Evolutionary conservation across 495 filamentous ascomycete species (phyloP), one percentile per base, ranked within the genome.

Genomic region (Parathielavia appendiculata): DNA sequence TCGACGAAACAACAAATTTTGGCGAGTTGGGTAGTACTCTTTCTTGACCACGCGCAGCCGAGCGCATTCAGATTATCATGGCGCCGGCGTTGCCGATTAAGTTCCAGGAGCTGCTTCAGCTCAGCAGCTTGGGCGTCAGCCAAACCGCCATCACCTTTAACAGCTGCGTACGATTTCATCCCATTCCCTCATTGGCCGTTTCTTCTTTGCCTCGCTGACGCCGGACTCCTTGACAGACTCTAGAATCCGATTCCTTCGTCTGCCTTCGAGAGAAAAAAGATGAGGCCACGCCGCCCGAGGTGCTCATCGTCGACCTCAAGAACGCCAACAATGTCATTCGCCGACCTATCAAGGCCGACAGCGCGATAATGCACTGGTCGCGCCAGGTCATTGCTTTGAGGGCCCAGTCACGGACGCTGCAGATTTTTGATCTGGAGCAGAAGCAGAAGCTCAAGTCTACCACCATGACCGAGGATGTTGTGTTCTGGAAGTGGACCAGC

Each of bases 401-500:
- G 73, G 95, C 93, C 35, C 89, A 95, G 67, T 81, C 83, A 50
- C 83, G 91, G 58, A 97, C 95, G 57, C 84, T 99, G 40, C 93
- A 99, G 76, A 96, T 99, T 65, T 99, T 99, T 76, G 91, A 99
- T 73, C 81, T 99, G 52, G 82, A 81, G 48, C 81, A 83, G 54
- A 97, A 97, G 75, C 79, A 84, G 66, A 97, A 97, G 81, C 82
- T 97, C 58, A 96, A 97, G 80, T 93, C 91, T 14, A 82, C 91
- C 23, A 87, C 86, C 12, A 97, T 97, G 91, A 87, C 86, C 68
- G 95, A 97, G 73, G 95, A 97, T 76, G 89, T 99, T 54, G 83
- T 89, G 14, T 99, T 93, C 81, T 99, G 93, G 93, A 96, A 96
- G 76, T 99, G 95, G 95, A 88, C 92, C 76, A 96, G 87, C 75